Conservation (phyloP, 1,139 yeast genomes). For the Scheffersomyces segobiensis region DNA sequence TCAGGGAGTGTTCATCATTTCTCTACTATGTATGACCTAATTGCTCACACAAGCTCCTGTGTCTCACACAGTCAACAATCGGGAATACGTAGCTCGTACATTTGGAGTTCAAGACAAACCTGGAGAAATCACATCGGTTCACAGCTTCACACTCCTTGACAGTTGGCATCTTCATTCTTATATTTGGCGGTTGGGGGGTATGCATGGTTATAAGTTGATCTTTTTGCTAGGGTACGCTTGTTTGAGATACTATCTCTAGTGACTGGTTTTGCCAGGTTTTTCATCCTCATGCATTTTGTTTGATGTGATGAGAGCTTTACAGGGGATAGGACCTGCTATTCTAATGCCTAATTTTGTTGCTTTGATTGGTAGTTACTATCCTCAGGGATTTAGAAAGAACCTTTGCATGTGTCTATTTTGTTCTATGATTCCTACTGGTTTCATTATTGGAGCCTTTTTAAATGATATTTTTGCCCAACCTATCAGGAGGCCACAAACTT, state of each 20-base stretch:
- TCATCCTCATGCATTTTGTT: conserved; percentile 44
- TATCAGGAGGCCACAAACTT: conserved; percentile 61
- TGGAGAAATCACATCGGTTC: conserved; percentile 59
- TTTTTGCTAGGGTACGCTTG: conserved; percentile 49
- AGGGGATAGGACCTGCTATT: conserved; percentile 62
- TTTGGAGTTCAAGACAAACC: conserved; percentile 34
- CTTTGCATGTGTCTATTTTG: conserved; percentile 54
- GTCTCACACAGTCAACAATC: conserved; percentile 45
- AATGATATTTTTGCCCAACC: conserved; percentile 42
- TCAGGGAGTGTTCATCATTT: conserved; percentile 22
- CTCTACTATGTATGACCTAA: conserved; percentile 42
- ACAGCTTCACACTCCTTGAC: conserved; percentile 59
- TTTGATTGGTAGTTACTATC: conserved; percentile 52
- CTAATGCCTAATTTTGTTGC: conserved; percentile 60
- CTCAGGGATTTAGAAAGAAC: conserved; percentile 41
- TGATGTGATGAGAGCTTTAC: conserved; percentile 54
- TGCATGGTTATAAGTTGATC: conserved; percentile 55
- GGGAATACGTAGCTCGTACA: conserved; percentile 33
- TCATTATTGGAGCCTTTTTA: conserved; percentile 50
- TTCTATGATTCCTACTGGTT: conserved; percentile 62
- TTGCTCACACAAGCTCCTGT: conserved; percentile 51
- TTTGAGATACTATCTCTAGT: conserved; percentile 50
- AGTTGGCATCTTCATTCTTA: conserved; percentile 61
- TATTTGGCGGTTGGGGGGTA: conserved; percentile 66
- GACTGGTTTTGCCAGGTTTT: conserved; percentile 52